These are phyloP conservation scores for Oryza glumipatula DNA, from an alignment of 176 grass and related monocot genomes.

Conservation along the genomic window DNA sequence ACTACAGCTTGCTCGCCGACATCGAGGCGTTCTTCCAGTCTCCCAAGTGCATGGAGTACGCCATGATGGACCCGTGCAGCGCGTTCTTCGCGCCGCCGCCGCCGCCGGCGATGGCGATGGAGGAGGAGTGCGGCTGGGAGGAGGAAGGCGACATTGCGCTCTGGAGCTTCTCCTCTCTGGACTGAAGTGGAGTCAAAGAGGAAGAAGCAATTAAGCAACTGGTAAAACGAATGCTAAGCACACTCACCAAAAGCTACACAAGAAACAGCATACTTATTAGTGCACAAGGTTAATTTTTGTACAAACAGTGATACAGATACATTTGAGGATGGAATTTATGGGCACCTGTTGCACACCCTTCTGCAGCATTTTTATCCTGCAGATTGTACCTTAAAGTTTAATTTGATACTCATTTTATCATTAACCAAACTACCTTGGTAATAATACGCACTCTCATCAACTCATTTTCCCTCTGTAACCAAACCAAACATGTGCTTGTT, in stretches of 20 bases:
- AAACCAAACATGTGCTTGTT: too few species aligned
- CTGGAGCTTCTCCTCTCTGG: slow-evolving; percentile 72
- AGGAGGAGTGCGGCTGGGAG: slow-evolving; percentile 48
- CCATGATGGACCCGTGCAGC: slow-evolving; percentile 70
- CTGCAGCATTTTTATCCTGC: too few species aligned
- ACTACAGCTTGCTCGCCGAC: slow-evolving; percentile 48
- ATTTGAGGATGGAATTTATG: too few species aligned
- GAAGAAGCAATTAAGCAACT: slow-evolving; percentile 19
- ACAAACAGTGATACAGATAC: too few species aligned
- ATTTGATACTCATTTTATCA: too few species aligned
- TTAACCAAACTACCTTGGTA: too few species aligned
- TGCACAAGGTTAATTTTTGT: too few species aligned
- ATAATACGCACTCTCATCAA: too few species aligned
- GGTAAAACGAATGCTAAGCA: neutral
- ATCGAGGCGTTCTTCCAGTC: slow-evolving; percentile 80
- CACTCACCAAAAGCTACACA: slow-evolving; percentile 27
- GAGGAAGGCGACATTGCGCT: slow-evolving; percentile 70
- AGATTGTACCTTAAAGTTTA: too few species aligned
- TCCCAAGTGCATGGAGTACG: slow-evolving; percentile 82
- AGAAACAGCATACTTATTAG: neutral
- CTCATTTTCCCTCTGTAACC: too few species aligned
- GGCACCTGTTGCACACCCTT: too few species aligned
- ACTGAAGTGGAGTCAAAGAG: slow-evolving; percentile 26
- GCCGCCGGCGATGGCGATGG: slow-evolving; percentile 17
- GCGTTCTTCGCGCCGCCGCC: slow-evolving; percentile 47